A percentile compares a stretch with the other conserved stretches of the same genome.
phyloP scores from a whole-genome alignment of 2,329 filamentous ascomycete genomes.

The Aspergillus pseudoterreus region DNA sequence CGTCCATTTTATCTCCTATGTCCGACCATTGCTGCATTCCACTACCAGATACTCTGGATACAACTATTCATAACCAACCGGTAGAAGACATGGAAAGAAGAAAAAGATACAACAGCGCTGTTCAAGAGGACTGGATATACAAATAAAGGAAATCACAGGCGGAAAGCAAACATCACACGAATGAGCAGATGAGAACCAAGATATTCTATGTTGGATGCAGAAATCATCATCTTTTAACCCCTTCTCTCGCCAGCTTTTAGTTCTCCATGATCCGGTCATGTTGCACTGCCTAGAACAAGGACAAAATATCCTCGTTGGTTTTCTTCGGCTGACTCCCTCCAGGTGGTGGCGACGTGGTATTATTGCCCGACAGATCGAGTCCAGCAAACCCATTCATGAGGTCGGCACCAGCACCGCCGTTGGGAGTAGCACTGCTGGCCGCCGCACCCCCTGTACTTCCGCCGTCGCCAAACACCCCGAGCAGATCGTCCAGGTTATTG shows the following conservation, averaged over 20 bases:
- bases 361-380: slow-evolving; percentile 65
- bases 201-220: slow-evolving; percentile 4
- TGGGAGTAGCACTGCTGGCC: slow-evolving; percentile 27
- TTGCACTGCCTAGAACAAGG: slow-evolving; percentile 45
- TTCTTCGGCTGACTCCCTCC: slow-evolving; percentile 38
- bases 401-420: slow-evolving; percentile 40
- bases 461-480: slow-evolving; percentile 62
- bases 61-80: background rate
- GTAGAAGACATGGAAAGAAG: background rate
- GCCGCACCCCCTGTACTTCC: slow-evolving; percentile 33
- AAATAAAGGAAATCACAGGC: background rate
- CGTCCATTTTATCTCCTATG: too few relatives aligned
- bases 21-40: too few relatives aligned
- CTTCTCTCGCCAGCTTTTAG: background rate
- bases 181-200: background rate
- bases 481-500: slow-evolving; percentile 76
- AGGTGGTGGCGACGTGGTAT: slow-evolving; percentile 21
- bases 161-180: background rate
- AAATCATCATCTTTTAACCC: background rate
- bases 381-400: slow-evolving; percentile 81
- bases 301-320: slow-evolving; percentile 55
- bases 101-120: background rate
- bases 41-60: too few relatives aligned
- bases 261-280: background rate
- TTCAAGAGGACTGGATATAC: slow-evolving; percentile 5